Base-by-base conservation (phyloP, 805 yeast genomes). In the Yamadazyma scolyti region DNA sequence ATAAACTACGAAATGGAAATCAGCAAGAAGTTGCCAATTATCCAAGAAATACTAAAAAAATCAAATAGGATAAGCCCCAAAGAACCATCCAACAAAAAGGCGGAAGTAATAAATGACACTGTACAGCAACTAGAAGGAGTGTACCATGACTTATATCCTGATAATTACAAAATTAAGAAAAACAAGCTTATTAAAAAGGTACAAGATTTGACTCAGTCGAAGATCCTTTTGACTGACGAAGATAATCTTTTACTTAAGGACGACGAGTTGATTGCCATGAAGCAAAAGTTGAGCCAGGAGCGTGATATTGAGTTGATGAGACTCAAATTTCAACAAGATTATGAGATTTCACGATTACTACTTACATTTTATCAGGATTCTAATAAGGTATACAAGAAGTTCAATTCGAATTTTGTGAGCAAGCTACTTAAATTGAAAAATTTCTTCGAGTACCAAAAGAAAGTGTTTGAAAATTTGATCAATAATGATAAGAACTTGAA, bases 391-490 rank as follows among this genome's bases (percentile, higher is more conserved):
- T 65, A 63, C 42, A 53, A 51, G 35, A 47, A 49, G 31, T 50
- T 58, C 46, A 61, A 55, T 34, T 24, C 36, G 13, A 33, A 50
- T 4, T 26, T 56, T 41, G 36, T 54, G 12, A 64, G 58, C 42
- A 65, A 64, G 40, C 48, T 66, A 21, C 52, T 53, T 28, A 66
- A 65, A 40, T 41, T 66, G 25, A 54, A 56, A 42, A 54, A 58
- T 36, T 65, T 65, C 34, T 52, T 66, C 23, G 62, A 58, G 39
- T 61, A 43, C 38, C 71, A 66, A 33, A 47, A 46, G 27, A 44
- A 47, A n/a, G 30, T 52, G 10, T 56, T 58, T 23, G 34, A 39
- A n/a, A 46, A 48, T 5, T 21, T 44, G n/a, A 32, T 56, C 9
- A 14, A 17, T 11, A 33, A 20, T 22, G 38, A 32, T 7, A 41